Evolutionary conservation across 2,329 filamentous ascomycete genomes (phyloP), one percentile per base, ranked within the genome.

Genomic region (Colletotrichum cereale): DNA sequence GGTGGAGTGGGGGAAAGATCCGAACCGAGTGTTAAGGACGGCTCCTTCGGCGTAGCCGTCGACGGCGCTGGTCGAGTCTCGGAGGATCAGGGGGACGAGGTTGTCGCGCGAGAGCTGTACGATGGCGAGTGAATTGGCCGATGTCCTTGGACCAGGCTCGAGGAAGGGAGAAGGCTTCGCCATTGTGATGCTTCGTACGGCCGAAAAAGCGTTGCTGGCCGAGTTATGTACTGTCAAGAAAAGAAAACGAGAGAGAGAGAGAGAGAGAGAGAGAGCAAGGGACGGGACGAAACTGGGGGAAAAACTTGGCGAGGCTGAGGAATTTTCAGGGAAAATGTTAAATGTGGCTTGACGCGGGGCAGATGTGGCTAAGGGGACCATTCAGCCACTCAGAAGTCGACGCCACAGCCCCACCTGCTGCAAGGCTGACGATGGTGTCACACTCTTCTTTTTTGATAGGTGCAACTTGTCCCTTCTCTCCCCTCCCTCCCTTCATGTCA

Each of bases 11-110:
- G 93, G 93, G 72, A 95, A 96, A 0, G 95, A 97, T 60, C 96
- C 96, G 78, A 97, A 99, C 55, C 95, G 91, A 1, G 96, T 99
- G 83, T 97, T 98, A 65, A 95, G 90, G 2, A 94, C 92, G 57
- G 91, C 91, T 44, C 93, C 93, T 79, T 95, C 92, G 38, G 89
- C 88, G 77, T 95, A 95, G 71, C 92, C 93, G 77, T 91, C 88
- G 74, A 92, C 86, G 52, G 89, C 87, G 63, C 89, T 90, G 47
- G 88, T 86, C 29, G 87, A 86, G 38, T 88, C 84, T 73, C 88
- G 86, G 36, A 95, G 88, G 73, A 93, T 90, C 34, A 95, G 86
- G 10, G 96, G 94, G 48, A 95, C 87, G 74, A 95, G 90, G 73
- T 92, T 92, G 81, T 98, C 95, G 82, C 95, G 92, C 73, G 94